These are phyloP conservation scores for Syzygium aqueum DNA, from an alignment of 345 rosid species.

Conservation along the genomic window DNA sequence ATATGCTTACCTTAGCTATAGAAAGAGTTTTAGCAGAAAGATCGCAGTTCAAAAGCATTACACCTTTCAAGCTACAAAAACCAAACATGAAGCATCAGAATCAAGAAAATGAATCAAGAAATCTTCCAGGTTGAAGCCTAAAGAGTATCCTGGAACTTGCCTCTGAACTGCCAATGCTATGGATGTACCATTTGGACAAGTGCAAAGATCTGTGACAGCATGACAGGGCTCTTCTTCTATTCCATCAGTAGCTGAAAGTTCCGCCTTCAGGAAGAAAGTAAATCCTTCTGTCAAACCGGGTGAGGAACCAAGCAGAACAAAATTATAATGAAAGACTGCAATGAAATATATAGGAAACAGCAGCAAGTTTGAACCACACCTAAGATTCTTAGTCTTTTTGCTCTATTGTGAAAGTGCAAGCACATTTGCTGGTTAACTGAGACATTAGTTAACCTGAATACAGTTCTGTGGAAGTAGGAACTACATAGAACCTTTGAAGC, in stretches of 20 bases:
- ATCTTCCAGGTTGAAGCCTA: neutral
- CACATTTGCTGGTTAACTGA: neutral
- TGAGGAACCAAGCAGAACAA: neutral
- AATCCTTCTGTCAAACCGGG: neutral
- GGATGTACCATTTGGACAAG: conserved; percentile 31
- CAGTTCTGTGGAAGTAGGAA: neutral
- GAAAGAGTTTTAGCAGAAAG: conserved; percentile 42
- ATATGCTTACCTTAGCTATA: conserved; percentile 43
- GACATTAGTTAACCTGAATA: neutral
- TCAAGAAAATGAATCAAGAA: neutral
- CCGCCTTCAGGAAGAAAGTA: conserved; percentile 47
- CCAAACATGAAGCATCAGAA: conserved; percentile 4
- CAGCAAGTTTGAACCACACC: neutral
- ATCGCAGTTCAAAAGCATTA: conserved; percentile 55
- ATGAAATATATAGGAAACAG: neutral
- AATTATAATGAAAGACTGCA: neutral
- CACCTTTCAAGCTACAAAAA: conserved; percentile 61
- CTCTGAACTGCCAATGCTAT: conserved; percentile 78
- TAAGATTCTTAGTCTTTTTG: neutral
- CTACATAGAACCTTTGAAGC: neutral
- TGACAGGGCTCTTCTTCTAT: conserved; percentile 29
- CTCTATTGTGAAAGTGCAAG: neutral
- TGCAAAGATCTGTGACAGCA: conserved; percentile 55
- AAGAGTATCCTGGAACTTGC: conserved; percentile 17
- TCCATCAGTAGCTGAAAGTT: conserved; percentile 26